phyloP scores from a whole-genome alignment of 2,329 filamentous ascomycete species.

The Aureobasidium lini region DNA sequence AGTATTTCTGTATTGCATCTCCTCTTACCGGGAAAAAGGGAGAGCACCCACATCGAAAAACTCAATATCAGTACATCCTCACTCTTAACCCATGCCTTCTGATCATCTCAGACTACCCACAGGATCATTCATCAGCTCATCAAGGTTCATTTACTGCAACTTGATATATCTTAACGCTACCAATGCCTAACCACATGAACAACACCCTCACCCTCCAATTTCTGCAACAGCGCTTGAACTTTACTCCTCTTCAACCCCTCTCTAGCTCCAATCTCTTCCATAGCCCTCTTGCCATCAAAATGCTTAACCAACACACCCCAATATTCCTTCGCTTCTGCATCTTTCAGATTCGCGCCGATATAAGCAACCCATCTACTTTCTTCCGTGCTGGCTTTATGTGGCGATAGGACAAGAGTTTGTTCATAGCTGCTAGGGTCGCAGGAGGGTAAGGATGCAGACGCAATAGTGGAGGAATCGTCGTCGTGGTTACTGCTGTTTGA shows the following conservation, averaged over 20 bases:
- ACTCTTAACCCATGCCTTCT: too few species aligned
- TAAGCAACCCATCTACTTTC: slow-evolving; percentile 15
- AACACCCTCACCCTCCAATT: slow-evolving; percentile 15
- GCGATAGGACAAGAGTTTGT: slow-evolving; percentile 12
- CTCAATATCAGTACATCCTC: too few species aligned
- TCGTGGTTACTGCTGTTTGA: background rate
- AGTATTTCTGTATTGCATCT: too few species aligned
- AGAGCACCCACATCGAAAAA: too few species aligned
- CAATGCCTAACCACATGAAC: slow-evolving; percentile 17
- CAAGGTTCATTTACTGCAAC: too few species aligned
- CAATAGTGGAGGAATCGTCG: background rate
- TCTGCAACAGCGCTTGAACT: slow-evolving; percentile 27
- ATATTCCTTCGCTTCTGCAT: slow-evolving; percentile 53
- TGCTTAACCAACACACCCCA: slow-evolving; percentile 76
- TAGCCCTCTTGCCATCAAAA: slow-evolving; percentile 75
- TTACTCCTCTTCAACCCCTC: slow-evolving; percentile 79
- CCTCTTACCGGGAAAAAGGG: too few species aligned
- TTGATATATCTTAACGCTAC: background rate
- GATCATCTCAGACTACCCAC: too few species aligned
- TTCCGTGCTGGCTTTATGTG: slow-evolving; percentile 16
- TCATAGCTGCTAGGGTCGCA: slow-evolving; percentile 7
- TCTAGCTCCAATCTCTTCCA: slow-evolving; percentile 79
- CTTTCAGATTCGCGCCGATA: slow-evolving; percentile 45
- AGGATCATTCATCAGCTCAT: too few species aligned
- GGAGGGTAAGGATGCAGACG: background rate